phyloP scores from a whole-genome alignment of 2,329 filamentous ascomycete genomes.

The Hymenoscyphus fructigenus region DNA sequence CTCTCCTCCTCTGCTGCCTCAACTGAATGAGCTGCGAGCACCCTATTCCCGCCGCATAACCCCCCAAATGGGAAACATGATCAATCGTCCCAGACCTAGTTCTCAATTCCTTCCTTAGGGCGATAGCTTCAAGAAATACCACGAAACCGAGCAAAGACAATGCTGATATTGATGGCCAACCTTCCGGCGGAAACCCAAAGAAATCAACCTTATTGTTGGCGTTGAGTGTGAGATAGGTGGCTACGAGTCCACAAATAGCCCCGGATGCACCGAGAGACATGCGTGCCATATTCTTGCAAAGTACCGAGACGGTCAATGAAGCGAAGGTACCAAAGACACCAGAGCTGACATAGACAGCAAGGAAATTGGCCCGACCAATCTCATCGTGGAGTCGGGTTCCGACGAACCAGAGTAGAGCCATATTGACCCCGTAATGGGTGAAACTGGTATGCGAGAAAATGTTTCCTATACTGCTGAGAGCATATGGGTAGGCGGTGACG shows the following conservation, averaged over 20 bases:
- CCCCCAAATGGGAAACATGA: slow-evolving; percentile 41
- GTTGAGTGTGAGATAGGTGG: slow-evolving; percentile 62
- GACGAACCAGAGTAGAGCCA: slow-evolving; percentile 63
- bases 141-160: slow-evolving; percentile 53
- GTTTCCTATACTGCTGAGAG: slow-evolving; percentile 60
- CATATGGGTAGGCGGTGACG: slow-evolving; percentile 62
- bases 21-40: slow-evolving; percentile 29
- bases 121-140: slow-evolving; percentile 49
- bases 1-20: slow-evolving; percentile 26
- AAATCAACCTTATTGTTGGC: slow-evolving; percentile 56
- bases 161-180: slow-evolving; percentile 52
- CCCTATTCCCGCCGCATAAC: slow-evolving; percentile 36
- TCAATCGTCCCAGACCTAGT: slow-evolving; percentile 31
- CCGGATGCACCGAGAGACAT: slow-evolving; percentile 67
- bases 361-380: slow-evolving; percentile 65
- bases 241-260: slow-evolving; percentile 59
- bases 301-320: slow-evolving; percentile 49
- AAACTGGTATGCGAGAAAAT: slow-evolving; percentile 68
- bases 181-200: slow-evolving; percentile 56
- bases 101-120: slow-evolving; percentile 36
- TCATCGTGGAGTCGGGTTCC: slow-evolving; percentile 69
- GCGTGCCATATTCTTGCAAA: slow-evolving; percentile 40
- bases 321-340: slow-evolving; percentile 59
- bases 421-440: slow-evolving; percentile 63
- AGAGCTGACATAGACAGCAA: slow-evolving; percentile 63